These are phyloP conservation scores for Salvia splendens DNA, from an alignment of 257 asterid species.

Conservation along the genomic window DNA sequence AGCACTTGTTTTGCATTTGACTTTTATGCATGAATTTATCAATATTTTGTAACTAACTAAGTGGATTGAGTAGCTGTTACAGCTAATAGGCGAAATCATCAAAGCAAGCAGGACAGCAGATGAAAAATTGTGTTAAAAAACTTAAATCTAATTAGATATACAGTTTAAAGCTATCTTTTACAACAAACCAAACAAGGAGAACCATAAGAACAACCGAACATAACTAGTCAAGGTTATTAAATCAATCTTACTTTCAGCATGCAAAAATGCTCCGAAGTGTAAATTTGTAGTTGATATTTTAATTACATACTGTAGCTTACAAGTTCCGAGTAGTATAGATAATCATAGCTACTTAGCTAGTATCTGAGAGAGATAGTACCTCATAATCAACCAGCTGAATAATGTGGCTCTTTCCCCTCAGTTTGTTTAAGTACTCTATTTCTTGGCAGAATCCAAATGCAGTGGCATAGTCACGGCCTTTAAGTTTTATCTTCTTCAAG, in stretches of 20 bases:
- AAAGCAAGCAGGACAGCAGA: conserved; percentile 14
- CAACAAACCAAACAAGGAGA: neutral
- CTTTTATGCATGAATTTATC: neutral
- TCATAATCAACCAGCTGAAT: conserved; percentile 92
- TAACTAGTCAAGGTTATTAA: neutral
- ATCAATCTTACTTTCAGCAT: conserved; percentile 19
- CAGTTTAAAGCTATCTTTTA: neutral
- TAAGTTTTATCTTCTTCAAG: conserved; percentile 87
- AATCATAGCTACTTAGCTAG: conserved; percentile 31
- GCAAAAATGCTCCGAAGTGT: neutral
- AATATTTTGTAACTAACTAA: neutral
- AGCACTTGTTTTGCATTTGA: neutral
- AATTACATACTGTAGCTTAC: conserved; percentile 11
- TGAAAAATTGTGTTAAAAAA: neutral
- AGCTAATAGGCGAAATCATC: conserved; percentile 4
- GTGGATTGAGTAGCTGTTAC: neutral
- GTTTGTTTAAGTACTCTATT: conserved; percentile 71
- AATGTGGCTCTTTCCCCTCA: conserved; percentile 83
- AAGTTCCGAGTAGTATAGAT: neutral
- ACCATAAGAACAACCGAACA: neutral
- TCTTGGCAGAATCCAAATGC: conserved; percentile 98
- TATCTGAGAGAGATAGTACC: conserved; percentile 49
- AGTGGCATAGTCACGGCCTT: conserved; percentile 97
- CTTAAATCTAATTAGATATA: conserved; percentile 6
- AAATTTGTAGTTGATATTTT: neutral